Base-by-base conservation (phyloP, 2,329 filamentous ascomycete species). In the Grosmannia penicillata region DNA sequence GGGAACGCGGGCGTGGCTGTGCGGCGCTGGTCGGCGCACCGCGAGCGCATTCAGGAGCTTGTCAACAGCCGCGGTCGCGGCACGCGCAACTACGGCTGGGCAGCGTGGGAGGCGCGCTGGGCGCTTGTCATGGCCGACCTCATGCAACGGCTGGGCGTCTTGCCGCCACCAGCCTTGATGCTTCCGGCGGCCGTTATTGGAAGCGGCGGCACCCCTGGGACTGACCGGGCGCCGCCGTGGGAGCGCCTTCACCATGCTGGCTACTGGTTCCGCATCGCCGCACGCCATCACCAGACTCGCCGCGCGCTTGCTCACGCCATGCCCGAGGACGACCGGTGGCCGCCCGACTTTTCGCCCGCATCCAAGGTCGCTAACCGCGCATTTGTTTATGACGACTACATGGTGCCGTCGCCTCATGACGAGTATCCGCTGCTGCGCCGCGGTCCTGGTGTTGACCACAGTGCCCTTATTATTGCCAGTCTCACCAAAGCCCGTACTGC, bases 71-170 rank as follows among this genome's bases (percentile, higher is more conserved):
- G 81, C 47, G 87, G 86, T 4, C 83, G 83, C 49, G 89, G 89
- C 1, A 86, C 83, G 3, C 74, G 76, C 24, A 93, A 84, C 47
- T 96, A 96, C 55, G 84, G 85, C 6, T 96, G 87, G 83, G 74
- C 85, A 51, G 87, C 89, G 2, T 98, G 89, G 87, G 82, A 94
- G 59, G 77, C 83, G 29, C 72, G 82, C 40, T 79, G 75, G 75
- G 68, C 72, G 14, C 62, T 61, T 18, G 59, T 75, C 11, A 78
- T 79, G 75, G 74, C 72, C 3, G 63, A 72, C 32, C 51, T 78
- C 44, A 65, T 78, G 15, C 66, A 73, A 43, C 70, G 64, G 44
- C 60, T 66, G 21, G 62, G 65, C 17, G 59, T 75, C 11, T 14
- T 33, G 30, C 18, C 14, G n/a, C 9, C 9, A 7, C 59, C n/a